Base-by-base conservation (phyloP, 176 grass and related monocot genomes). In the Poa annua region DNA sequence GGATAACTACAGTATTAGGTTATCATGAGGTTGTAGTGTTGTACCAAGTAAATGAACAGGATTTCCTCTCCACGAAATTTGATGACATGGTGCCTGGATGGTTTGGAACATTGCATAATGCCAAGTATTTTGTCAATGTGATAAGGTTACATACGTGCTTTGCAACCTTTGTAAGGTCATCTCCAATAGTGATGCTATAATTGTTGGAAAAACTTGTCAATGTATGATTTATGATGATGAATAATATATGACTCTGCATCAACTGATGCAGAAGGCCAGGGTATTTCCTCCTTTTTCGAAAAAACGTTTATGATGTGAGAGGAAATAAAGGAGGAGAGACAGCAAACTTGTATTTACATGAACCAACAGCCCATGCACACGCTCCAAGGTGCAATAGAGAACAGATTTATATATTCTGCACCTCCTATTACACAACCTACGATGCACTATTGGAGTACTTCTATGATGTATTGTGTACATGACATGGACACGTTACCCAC, bases 1-100 rank as follows among this genome's bases (percentile, higher is more conserved):
- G 4, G 96, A 98, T 63, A 98, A 86, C 95, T 97, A 74, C 7
- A 88, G 80, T 47, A 25, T 35, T 72, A 75, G 34, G 41, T 34
- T 68, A 20, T 56, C 74, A 71, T 87, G 17, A 87, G 71, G 60
- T 44, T 90, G 48, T 55, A 84, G 85, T 64, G 60, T 44, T 90
- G 48, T 55, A 84, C 15, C 11, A 19, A 62, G 35, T 26, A 26
- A 79, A 78, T 53, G 36, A 79, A 67, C 42, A n/a, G 1, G 50
- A 34, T 21, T 36, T 65, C 5, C 21, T 21, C n/a, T 61, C 44
- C 15, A 87, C 3, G 2, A 77, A 87, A 82, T 59, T 69, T 19
- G 6, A 38, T 60, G 66, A 26, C 8, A 80, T 29, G 59, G 49
- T 80, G 11, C 7, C 15, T 20, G 3, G 53, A 66, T 41, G 69